phyloP scores from a whole-genome alignment of 1,284 basidiomycete genomes.

The Moesziomyces parantarcticus region DNA sequence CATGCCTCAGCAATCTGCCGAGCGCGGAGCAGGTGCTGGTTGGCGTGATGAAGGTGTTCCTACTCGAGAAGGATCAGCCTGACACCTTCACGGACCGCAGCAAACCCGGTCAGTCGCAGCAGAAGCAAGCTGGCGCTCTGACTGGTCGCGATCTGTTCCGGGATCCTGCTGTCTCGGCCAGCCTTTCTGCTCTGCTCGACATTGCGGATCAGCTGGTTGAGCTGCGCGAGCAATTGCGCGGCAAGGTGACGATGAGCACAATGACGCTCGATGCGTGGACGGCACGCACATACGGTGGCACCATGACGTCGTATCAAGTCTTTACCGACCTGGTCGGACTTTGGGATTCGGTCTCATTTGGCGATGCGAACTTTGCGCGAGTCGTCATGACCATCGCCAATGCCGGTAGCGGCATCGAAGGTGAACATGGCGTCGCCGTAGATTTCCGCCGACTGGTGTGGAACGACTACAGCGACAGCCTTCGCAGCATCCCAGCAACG shows the following conservation, averaged over 20 bases:
- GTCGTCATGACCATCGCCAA: conserved; percentile 78
- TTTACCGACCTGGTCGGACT: conserved; percentile 90
- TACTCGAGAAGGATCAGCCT: conserved; percentile 74
- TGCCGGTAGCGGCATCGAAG: conserved; percentile 30
- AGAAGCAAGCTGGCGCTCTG: conserved; percentile 34
- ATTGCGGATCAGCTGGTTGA: conserved; percentile 35
- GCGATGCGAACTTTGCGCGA: conserved; percentile 79
- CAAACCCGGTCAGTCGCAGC: conserved; percentile 13
- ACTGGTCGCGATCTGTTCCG: conserved; percentile 76
- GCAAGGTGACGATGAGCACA: conserved; percentile 69
- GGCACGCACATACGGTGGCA: conserved; percentile 25
- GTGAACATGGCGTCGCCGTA: conserved; percentile 75
- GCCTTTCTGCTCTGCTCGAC: conserved; percentile 71
- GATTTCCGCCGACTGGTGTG: conserved; percentile 89
- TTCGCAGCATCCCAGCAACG: conserved; percentile 52
- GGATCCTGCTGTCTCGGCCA: conserved; percentile 73
- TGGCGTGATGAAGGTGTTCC: conserved; percentile 89
- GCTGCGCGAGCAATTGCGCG: conserved; percentile 12
- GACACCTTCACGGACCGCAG: conserved; percentile 30
- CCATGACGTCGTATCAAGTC: conserved; percentile 82
- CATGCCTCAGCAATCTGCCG: conserved; percentile 26
- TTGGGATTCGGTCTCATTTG: conserved; percentile 90
- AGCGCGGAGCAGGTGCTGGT: conserved; percentile 70
- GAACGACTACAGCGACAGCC: conserved; percentile 77
- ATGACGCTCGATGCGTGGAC: conserved; percentile 58